Evolutionary conservation across 495 filamentous ascomycete genomes (phyloP).

Genomic region (Penicillium goetzii): DNA sequence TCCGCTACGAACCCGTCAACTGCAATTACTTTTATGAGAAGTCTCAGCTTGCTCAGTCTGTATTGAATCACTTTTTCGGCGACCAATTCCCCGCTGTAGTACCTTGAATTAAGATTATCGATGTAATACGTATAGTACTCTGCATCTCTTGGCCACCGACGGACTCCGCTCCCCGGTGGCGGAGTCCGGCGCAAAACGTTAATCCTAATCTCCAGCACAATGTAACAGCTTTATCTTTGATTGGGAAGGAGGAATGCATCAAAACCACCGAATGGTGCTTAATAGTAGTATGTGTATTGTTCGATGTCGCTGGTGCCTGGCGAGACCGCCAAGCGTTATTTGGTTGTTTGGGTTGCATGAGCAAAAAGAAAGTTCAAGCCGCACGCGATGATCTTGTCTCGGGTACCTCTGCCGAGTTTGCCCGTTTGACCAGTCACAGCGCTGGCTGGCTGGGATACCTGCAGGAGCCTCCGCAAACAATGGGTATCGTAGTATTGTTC

Average conservation of each 20-base stretch:
- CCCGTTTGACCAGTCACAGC: constrained; percentile 8
- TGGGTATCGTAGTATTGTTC: constrained; percentile 27
- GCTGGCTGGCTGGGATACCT: constrained; percentile 15
- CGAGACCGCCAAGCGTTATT: neutral
- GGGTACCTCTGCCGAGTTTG: constrained; percentile 10
- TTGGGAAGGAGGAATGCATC: neutral
- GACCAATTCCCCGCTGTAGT: neutral
- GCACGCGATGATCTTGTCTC: constrained; percentile 24
- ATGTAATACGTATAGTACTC: neutral
- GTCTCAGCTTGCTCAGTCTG: neutral
- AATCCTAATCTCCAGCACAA: neutral
- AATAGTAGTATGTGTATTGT: neutral
- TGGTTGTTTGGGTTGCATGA: constrained; percentile 11
- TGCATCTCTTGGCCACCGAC: neutral
- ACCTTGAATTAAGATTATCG: too few relatives aligned
- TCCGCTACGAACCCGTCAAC: neutral
- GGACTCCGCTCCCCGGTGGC: neutral
- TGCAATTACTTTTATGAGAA: neutral
- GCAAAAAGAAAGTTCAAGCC: neutral
- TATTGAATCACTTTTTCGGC: neutral
- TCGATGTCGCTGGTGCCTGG: neutral
- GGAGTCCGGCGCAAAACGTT: constrained; percentile 8
- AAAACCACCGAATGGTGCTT: neutral
- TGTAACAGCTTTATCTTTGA: neutral
- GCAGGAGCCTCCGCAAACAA: constrained; percentile 28